Evolutionary conservation across 345 rosid genomes (phyloP).

Genomic region (Clausena lansium): DNA sequence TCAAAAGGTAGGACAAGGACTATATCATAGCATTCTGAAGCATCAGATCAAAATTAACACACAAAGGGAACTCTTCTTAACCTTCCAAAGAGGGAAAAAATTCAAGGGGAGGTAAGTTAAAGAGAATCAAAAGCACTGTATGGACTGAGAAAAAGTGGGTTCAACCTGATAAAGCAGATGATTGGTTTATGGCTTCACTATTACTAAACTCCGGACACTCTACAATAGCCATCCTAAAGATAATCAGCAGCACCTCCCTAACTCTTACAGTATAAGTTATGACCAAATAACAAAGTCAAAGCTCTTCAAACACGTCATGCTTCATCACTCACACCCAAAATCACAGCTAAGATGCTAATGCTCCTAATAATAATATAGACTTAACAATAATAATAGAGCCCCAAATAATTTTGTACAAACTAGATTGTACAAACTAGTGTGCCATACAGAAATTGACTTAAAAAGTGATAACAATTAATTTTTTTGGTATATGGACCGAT

Average conservation of each 20-base stretch:
- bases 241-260: not conserved
- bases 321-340: not conserved
- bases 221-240: not conserved
- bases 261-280: not conserved
- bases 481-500: too few relatives aligned
- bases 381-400: too few relatives aligned
- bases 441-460: too few relatives aligned
- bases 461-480: too few relatives aligned
- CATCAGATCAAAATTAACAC: not conserved
- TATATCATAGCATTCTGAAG: not conserved
- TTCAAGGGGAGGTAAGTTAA: not conserved
- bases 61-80: too few relatives aligned
- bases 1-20: not conserved
- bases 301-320: not conserved
- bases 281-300: not conserved
- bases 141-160: not conserved
- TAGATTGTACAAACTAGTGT: too few relatives aligned
- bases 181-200: not conserved
- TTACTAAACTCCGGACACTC: not conserved
- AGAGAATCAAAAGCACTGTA: not conserved
- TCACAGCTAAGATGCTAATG: not conserved
- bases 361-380: too few relatives aligned
- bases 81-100: not conserved
- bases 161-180: not conserved
- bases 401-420: too few relatives aligned